Base-by-base conservation (phyloP, 495 filamentous ascomycete genomes). In the Gamarada debralockiae region DNA sequence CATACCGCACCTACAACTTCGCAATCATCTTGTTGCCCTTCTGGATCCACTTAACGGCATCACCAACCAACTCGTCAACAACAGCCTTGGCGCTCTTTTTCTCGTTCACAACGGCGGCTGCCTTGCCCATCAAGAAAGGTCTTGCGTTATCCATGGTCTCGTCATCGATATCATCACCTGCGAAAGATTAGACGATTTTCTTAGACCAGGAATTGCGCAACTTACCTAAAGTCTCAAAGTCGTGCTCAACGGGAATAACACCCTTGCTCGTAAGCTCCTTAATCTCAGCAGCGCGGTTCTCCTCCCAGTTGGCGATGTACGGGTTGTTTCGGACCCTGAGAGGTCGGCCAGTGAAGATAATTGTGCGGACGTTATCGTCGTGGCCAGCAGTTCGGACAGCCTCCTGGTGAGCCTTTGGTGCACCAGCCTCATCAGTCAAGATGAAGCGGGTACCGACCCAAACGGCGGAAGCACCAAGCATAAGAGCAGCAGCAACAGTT, bases 361-460 rank as follows among this genome's bases (percentile, higher is more conserved):
- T 89, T 17, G 93, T 98, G 54, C 89, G 87, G 62, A 97, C 77
- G 59, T 92, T 97, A 69, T 97, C 93, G 73, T 96, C 89, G 68
- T 91, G 96, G 53, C 87, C 82, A 55, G 92, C 79, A 31, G 93
- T 97, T 64, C 85, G 80, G 46, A 98, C 93, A 48, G 93, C 90
- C 76, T 98, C 95, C 74, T 98, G 93, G 76, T 98, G 93, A 27
- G 90, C 86, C 70, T 89, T 83, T 25, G 93, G 86, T 15, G 93
- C 93, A 64, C 93, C 90, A 36, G 93, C 93, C 74, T 98, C 93
- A 41, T 97, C 90, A 50, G 80, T 79, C 50, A 98, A 80, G 52
- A 98, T 87, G 75, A 98, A 98, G 48, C 95, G 81, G 45, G 93
- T 98, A 56, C 93, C 93, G 55, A 98, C 86, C 93, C 93, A 98